Evolutionary conservation across 768 basidiomycete genomes (phyloP).

Genomic region (Roridomyces roridus): DNA sequence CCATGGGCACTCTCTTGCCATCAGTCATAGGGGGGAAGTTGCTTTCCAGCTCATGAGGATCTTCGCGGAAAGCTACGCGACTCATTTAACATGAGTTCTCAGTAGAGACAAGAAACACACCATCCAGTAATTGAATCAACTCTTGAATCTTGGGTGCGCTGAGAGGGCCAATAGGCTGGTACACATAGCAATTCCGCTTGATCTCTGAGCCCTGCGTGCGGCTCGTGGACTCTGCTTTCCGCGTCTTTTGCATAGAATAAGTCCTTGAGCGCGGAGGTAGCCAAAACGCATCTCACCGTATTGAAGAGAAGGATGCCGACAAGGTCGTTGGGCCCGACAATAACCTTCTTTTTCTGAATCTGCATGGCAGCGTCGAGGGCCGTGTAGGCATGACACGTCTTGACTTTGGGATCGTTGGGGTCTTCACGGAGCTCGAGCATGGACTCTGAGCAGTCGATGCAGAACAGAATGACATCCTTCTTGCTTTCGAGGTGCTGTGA

Average conservation of each 20-base stretch:
- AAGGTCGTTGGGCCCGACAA: conserved; percentile 86
- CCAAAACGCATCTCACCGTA: conserved; percentile 61
- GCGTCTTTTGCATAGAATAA: conserved; percentile 39
- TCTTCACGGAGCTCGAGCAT: conserved; percentile 82
- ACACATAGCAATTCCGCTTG: conserved; percentile 73
- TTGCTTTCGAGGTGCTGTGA: conserved; percentile 75
- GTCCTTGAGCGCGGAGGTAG: neutral
- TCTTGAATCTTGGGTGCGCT: conserved; percentile 84
- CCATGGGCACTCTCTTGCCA: conserved; percentile 72
- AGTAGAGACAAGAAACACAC: conserved; percentile 44
- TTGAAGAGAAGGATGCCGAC: conserved; percentile 94
- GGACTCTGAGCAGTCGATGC: conserved; percentile 90
- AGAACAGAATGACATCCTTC: conserved; percentile 91
- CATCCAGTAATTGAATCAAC: conserved; percentile 77
- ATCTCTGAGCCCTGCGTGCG: conserved; percentile 58
- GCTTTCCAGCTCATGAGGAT: conserved; percentile 59
- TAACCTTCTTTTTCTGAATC: conserved; percentile 89
- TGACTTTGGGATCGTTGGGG: conserved; percentile 64
- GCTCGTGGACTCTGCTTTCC: conserved; percentile 43
- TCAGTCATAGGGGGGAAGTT: conserved; percentile 67
- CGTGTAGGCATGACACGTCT: conserved; percentile 78
- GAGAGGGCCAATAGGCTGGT: conserved; percentile 78
- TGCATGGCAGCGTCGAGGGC: conserved; percentile 86
- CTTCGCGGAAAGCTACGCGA: conserved; percentile 64
- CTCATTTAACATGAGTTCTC: conserved; percentile 4